phyloP scores from a whole-genome alignment of 2,329 filamentous ascomycete genomes.

The Chrysosporium queenslandicum region DNA sequence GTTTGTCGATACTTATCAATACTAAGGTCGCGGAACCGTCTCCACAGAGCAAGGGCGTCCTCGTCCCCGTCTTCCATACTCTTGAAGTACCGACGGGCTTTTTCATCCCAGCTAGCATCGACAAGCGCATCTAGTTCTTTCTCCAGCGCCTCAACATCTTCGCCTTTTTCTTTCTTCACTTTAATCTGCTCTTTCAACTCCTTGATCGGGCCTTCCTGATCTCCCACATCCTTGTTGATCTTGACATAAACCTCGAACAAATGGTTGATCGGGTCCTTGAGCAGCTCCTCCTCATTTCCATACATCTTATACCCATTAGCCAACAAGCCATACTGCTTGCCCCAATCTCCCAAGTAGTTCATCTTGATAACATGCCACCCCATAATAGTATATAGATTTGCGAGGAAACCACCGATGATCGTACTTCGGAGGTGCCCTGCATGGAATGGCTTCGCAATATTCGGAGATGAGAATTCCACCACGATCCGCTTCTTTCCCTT shows the following conservation, averaged over 20 bases:
- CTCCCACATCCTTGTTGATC: slow-evolving; percentile 48
- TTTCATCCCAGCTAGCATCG: slow-evolving; percentile 49
- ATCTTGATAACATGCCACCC: slow-evolving; percentile 55
- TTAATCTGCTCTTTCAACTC: slow-evolving; percentile 43
- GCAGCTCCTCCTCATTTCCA: slow-evolving; percentile 50
- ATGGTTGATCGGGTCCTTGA: slow-evolving; percentile 54
- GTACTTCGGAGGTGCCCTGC: slow-evolving; percentile 56
- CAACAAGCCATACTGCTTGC: slow-evolving; percentile 56
- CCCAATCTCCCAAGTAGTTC: slow-evolving; percentile 61
- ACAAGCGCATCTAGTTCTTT: slow-evolving; percentile 41
- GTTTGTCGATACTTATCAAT: slow-evolving; percentile 56
- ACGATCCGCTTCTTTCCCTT: slow-evolving; percentile 51
- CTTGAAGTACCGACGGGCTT: slow-evolving; percentile 55
- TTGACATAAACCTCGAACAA: slow-evolving; percentile 58
- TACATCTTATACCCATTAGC: slow-evolving; percentile 54
- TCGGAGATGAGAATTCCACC: slow-evolving; percentile 57
- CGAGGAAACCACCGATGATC: slow-evolving; percentile 56
- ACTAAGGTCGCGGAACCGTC: slow-evolving; percentile 53
- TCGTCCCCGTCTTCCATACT: slow-evolving; percentile 55
- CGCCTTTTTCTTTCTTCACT: slow-evolving; percentile 39
- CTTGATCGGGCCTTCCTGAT: slow-evolving; percentile 50
- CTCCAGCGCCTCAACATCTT: slow-evolving; percentile 42
- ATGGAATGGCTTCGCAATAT: slow-evolving; percentile 59
- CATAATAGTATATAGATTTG: slow-evolving; percentile 51
- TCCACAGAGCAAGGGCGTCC: slow-evolving; percentile 52